Evolutionary conservation across 192 early-diverging fungal species (phyloP), one percentile per base, ranked within the genome.

Genomic region (Mortierella hygrophila): DNA sequence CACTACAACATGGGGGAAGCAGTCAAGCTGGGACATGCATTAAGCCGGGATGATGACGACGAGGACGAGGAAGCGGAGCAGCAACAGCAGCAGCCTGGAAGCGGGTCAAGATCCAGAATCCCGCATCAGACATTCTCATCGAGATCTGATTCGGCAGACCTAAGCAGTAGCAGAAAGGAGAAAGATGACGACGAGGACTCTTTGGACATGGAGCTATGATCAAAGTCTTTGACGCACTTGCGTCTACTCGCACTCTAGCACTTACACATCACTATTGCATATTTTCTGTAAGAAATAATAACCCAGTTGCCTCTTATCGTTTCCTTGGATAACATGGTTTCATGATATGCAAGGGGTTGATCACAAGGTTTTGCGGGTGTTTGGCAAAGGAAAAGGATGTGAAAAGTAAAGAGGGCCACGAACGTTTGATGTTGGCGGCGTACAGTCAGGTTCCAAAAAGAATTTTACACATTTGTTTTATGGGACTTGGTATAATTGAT

Each of bases 1-100:
- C 98, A 99, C 82, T 99, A 99, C 89, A 95, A 98, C 79, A 97
- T 97, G 96, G 93, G 93, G 75, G 89, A 91, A 13, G 95, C 94
- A 41, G 81, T 96, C 73, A 74, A 89, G 76, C 86, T 92, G 52
- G 88, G 88, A 15, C 88, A 85, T 49, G 85, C 90, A 44, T 60
- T 94, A 42, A 82, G 91, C 38, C 91, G 93, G 5, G 88, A n/a
- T n/a, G n/a, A n/a, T n/a, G n/a, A n/a, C n/a, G n/a, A 35, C 35
- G 35, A 35, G 35, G 35, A 88, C 29, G 90, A 76, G 26, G 35
- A 88, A 6, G 68, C 60, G 16, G 75, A 86, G 20, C 44, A 70
- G 42, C 77, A 78, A 44, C 77, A 78, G 44, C 70, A 46, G 68
- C 77, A 72, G 44, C 71, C 60, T 65, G 60, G 29, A 65, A 32